These are phyloP conservation scores for Trichoderma breve DNA, from an alignment of 2,329 filamentous ascomycete genomes.

Conservation along the genomic window DNA sequence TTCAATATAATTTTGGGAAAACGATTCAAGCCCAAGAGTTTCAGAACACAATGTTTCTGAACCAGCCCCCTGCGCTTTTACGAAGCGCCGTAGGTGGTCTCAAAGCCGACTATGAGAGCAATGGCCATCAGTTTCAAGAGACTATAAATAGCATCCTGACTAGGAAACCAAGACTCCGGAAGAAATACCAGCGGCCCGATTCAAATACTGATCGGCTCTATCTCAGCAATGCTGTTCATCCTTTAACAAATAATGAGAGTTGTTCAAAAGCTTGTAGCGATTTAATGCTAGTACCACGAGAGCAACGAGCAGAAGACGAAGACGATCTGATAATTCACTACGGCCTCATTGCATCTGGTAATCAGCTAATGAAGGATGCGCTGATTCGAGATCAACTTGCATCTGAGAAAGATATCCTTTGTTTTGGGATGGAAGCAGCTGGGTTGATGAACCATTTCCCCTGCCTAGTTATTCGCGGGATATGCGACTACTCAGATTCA, in stretches of 20 bases:
- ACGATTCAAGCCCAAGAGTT: not conserved
- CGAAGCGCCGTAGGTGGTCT: constrained; percentile 7
- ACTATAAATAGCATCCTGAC: not conserved
- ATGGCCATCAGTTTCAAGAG: constrained; percentile 21
- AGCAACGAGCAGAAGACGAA: not conserved
- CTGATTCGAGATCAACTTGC: constrained; percentile 28
- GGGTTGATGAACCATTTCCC: constrained; percentile 32
- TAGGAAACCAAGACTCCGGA: constrained; percentile 7
- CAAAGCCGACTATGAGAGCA: not conserved
- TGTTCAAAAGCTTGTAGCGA: not conserved
- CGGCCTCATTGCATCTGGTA: constrained; percentile 20
- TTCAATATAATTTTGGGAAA: not conserved
- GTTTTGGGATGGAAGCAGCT: constrained; percentile 34
- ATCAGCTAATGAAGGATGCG: constrained; percentile 24
- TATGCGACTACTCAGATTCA: constrained; percentile 38
- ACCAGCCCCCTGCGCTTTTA: not conserved
- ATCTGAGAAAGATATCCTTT: constrained; percentile 21
- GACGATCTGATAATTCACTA: constrained; percentile 25
- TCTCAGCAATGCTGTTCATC: constrained; percentile 3
- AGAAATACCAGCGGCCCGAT: constrained; percentile 16
- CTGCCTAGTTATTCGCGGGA: constrained; percentile 35
- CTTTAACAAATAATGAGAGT: no score
- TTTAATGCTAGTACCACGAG: not conserved
- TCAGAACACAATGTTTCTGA: not conserved
- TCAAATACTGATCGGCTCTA: constrained; percentile 15